These are phyloP conservation scores for Misopates orontium DNA, from an alignment of 257 asterid genomes.

Conservation along the genomic window DNA sequence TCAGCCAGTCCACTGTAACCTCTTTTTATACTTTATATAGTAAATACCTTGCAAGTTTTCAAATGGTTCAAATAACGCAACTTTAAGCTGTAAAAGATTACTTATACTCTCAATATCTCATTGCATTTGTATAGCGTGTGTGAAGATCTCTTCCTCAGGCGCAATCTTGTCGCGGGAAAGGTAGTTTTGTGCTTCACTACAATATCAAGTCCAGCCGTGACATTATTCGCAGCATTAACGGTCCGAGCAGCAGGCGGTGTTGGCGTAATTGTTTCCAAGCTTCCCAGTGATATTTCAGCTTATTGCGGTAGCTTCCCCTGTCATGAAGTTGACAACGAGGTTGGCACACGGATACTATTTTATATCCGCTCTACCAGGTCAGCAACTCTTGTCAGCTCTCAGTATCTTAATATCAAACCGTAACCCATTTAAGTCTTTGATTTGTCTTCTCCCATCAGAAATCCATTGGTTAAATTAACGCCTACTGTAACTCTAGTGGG, in stretches of 20 bases:
- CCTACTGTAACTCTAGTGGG: conserved; percentile 38
- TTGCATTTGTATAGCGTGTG: conserved; percentile 30
- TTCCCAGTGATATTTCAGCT: conserved; percentile 23
- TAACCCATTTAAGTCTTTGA: no score
- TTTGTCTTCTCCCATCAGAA: conserved; percentile 23
- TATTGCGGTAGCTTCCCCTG: conserved; percentile 37
- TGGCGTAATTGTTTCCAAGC: conserved; percentile 42
- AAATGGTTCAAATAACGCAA: no score
- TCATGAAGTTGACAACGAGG: conserved; percentile 40
- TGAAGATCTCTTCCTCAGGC: conserved; percentile 19
- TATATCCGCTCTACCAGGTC: conserved; percentile 45
- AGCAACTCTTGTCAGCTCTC: background rate
- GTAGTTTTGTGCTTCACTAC: conserved; percentile 45
- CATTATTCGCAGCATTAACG: conserved; percentile 3
- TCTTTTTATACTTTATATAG: no score
- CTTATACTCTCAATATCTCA: background rate
- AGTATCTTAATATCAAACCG: background rate
- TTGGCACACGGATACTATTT: conserved; percentile 39
- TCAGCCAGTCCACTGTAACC: no score
- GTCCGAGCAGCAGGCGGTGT: conserved; percentile 39
- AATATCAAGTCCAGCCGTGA: conserved; percentile 19
- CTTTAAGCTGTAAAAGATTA: background rate
- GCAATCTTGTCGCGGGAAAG: conserved; percentile 30
- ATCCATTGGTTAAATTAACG: conserved; percentile 33
- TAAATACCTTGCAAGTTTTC: no score